These are phyloP conservation scores for Trichoderma atroviride DNA, from an alignment of 2,329 filamentous ascomycete genomes.

Conservation along the genomic window DNA sequence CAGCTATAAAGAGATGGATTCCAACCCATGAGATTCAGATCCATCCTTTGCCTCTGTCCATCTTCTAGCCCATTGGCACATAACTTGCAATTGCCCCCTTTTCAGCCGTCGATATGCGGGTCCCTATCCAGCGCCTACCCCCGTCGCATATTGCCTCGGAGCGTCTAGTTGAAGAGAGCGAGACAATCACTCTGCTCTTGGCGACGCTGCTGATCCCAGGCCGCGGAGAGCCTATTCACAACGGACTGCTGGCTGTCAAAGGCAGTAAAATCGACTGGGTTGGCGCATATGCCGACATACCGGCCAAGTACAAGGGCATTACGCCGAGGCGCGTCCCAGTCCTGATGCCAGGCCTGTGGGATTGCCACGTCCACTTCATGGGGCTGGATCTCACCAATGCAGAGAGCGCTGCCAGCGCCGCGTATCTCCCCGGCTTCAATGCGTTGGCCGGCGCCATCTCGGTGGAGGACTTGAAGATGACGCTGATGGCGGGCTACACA, in stretches of 20 bases:
- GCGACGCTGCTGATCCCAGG: constrained; percentile 43
- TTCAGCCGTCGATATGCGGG: constrained; percentile 24
- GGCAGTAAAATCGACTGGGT: constrained; percentile 45
- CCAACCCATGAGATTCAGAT: too few species aligned
- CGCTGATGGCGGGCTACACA: constrained; percentile 52
- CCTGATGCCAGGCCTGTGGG: constrained; percentile 57
- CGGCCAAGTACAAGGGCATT: constrained; percentile 32
- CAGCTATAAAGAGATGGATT: neutral
- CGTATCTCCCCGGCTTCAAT: constrained; percentile 26
- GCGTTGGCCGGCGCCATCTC: constrained; percentile 29
- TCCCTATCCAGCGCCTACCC: constrained; percentile 23
- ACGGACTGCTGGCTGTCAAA: constrained; percentile 43
- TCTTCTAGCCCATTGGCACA: neutral
- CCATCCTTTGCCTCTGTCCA: neutral
- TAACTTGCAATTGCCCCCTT: neutral
- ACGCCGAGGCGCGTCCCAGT: constrained; percentile 45
- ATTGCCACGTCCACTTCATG: constrained; percentile 53
- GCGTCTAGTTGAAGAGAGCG: constrained; percentile 19
- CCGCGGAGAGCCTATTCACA: constrained; percentile 38
- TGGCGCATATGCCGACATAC: constrained; percentile 31
- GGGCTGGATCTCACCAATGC: constrained; percentile 35
- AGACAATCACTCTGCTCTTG: constrained; percentile 32
- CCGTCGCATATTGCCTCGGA: constrained; percentile 23
- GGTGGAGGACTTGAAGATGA: constrained; percentile 40
- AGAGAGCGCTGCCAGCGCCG: neutral